Percentiles rank a stretch among this genome's conserved stretches.
Conservation (phyloP, 306 rosid species). For the Psophocarpus tetragonolobus region DNA sequence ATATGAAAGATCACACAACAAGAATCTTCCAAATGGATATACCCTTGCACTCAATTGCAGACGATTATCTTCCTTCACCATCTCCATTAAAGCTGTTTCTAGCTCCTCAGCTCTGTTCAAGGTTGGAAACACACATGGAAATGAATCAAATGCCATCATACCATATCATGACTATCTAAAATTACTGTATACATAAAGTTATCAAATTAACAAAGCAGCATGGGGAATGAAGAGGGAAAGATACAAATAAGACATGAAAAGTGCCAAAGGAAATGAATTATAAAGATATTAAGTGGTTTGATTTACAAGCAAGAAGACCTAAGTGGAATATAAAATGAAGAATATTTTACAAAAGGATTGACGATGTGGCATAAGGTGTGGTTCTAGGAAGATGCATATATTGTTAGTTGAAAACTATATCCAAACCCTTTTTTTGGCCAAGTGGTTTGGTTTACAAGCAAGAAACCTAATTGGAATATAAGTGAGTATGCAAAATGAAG, state of each 20-base stretch:
- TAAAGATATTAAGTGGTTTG: constrained; percentile 12
- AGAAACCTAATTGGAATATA: too few species aligned
- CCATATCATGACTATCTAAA: constrained; percentile 18
- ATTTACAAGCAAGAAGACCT: constrained; percentile 17
- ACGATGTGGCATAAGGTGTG: not conserved
- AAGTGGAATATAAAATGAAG: constrained; percentile 17
- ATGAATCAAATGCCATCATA: constrained; percentile 24
- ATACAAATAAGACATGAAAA: constrained; percentile 24
- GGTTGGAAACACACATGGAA: constrained; percentile 30
- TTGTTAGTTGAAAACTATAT: constrained; percentile 25
- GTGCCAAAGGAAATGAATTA: not conserved
- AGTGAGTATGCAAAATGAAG: too few species aligned
- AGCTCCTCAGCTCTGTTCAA: constrained; percentile 88
- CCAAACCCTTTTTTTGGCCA: not conserved
- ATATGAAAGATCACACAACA: constrained; percentile 16
- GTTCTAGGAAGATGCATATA: constrained; percentile 13
- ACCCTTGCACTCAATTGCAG: constrained; percentile 84
- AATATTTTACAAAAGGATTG: constrained; percentile 13
- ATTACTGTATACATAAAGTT: constrained; percentile 7
- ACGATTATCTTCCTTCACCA: constrained; percentile 80
- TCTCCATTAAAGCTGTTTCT: constrained; percentile 93
- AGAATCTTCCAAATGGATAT: constrained; percentile 43
- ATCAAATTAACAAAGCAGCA: constrained; percentile 28
- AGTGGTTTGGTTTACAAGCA: too few species aligned
- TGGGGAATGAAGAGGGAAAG: constrained; percentile 22